Conservation (phyloP, 2,329 filamentous ascomycete genomes). For the Neoscytalidium dimidiatum region DNA sequence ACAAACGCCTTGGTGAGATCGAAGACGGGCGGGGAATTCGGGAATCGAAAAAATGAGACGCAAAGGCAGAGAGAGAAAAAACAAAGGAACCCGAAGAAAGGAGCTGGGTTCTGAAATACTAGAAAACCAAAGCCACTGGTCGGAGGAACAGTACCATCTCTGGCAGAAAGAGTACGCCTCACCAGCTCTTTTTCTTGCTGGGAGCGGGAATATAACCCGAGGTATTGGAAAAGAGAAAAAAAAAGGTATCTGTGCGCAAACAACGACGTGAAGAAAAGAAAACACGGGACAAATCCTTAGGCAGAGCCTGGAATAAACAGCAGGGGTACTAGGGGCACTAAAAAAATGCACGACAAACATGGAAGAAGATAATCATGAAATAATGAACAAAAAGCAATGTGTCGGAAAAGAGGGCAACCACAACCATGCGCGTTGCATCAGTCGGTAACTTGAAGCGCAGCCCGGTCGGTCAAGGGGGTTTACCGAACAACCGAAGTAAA, state of each 20-base stretch:
- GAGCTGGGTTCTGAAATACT: no score
- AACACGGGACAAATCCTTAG: neutral
- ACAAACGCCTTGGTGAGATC: neutral
- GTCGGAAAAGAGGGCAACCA: neutral
- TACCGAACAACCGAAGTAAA: neutral
- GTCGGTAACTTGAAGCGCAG: neutral
- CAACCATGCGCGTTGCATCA: neutral
- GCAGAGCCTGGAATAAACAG: neutral
- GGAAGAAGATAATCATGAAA: neutral
- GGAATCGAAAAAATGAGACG: neutral
- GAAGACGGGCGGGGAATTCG: neutral
- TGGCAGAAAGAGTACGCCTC: neutral
- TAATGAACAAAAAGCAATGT: neutral
- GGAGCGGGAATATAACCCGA: conserved; percentile 1
- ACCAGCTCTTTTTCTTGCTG: neutral
- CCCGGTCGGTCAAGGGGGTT: neutral
- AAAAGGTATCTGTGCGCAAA: conserved; percentile 15
- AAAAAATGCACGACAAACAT: neutral
- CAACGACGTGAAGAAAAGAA: neutral
- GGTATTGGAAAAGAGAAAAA: neutral
- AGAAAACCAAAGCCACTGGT: neutral
- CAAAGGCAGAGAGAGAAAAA: neutral
- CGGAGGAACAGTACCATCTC: neutral
- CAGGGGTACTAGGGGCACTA: conserved; percentile 17
- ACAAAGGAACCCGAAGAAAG: neutral